phyloP scores from a whole-genome alignment of 2,329 filamentous ascomycete genomes.

The Tympanopsis confertula region DNA sequence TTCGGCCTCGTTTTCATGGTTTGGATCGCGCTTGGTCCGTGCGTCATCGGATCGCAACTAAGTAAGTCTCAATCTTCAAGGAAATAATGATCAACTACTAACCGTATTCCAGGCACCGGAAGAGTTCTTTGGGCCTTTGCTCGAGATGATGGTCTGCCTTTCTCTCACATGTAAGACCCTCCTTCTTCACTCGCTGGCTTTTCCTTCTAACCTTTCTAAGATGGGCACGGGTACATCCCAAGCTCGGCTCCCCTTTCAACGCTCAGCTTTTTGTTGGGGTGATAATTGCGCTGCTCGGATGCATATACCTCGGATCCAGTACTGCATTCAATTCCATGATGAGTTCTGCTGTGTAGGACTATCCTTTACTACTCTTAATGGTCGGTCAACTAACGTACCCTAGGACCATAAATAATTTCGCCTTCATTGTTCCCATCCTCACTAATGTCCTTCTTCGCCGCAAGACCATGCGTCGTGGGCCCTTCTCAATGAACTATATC shows the following conservation, averaged over 20 bases:
- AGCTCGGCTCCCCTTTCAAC: constrained; percentile 22
- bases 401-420: constrained; percentile 29
- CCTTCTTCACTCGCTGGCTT: constrained; percentile 8
- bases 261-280: constrained; percentile 19
- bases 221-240: constrained; percentile 22
- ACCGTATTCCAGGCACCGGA: constrained; percentile 3
- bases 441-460: constrained; percentile 27
- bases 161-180: constrained; percentile 12
- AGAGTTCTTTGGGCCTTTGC: constrained; percentile 29
- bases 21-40: constrained; percentile 28
- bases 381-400: not conserved
- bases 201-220: not conserved
- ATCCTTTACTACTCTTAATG: not conserved
- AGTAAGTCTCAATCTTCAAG: constrained; percentile 6
- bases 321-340: constrained; percentile 31
- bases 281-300: constrained; percentile 24
- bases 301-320: constrained; percentile 27
- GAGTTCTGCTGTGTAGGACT: constrained; percentile 14
- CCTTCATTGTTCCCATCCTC: constrained; percentile 30
- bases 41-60: constrained; percentile 21
- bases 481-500: constrained; percentile 20
- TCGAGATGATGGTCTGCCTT: constrained; percentile 27
- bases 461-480: constrained; percentile 23
- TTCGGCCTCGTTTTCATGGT: constrained; percentile 28
- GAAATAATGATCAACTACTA: not conserved